phyloP scores from a whole-genome alignment of 176 grass and related monocot species.

The Hyparrhenia diplandra region DNA sequence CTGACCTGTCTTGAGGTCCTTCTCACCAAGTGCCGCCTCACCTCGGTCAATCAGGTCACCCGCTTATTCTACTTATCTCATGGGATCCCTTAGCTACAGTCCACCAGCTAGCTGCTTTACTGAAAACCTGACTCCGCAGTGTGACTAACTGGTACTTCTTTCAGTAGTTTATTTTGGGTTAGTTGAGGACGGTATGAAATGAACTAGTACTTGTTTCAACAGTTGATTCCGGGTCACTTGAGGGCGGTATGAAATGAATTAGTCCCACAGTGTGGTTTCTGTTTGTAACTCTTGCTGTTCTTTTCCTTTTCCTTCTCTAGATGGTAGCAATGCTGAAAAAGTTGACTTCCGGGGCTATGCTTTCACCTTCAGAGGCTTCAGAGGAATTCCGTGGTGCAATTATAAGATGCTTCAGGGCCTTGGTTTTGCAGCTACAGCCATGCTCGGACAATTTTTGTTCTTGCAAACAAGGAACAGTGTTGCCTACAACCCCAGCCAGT shows the following conservation, averaged over 20 bases:
- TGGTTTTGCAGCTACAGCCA: constrained; percentile 67
- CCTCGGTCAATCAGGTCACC: constrained; percentile 77
- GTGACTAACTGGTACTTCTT: neutral
- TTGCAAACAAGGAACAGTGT: constrained; percentile 55
- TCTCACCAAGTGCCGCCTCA: constrained; percentile 64
- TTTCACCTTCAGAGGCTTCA: constrained; percentile 72
- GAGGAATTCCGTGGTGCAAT: constrained; percentile 85
- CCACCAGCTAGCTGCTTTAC: neutral
- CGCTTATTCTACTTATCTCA: constrained; percentile 3
- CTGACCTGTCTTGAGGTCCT: constrained; percentile 72
- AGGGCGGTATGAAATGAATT: neutral
- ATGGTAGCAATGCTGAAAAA: constrained; percentile 83
- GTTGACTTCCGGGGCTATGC: constrained; percentile 67
- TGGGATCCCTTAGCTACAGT: neutral
- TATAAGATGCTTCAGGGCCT: constrained; percentile 77
- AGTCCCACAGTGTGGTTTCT: neutral
- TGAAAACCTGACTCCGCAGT: neutral
- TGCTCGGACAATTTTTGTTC: constrained; percentile 56
- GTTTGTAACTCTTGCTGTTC: neutral
- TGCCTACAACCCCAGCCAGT: constrained; percentile 36
- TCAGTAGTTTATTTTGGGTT: neutral
- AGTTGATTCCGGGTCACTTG: neutral
- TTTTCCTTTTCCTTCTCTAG: constrained; percentile 30
- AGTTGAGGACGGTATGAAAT: neutral
- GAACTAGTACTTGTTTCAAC: neutral